A percentile compares a stretch with the other conserved stretches of the same genome.
phyloP scores from a whole-genome alignment of 2,329 filamentous ascomycete genomes.

The Neonectria punicea region DNA sequence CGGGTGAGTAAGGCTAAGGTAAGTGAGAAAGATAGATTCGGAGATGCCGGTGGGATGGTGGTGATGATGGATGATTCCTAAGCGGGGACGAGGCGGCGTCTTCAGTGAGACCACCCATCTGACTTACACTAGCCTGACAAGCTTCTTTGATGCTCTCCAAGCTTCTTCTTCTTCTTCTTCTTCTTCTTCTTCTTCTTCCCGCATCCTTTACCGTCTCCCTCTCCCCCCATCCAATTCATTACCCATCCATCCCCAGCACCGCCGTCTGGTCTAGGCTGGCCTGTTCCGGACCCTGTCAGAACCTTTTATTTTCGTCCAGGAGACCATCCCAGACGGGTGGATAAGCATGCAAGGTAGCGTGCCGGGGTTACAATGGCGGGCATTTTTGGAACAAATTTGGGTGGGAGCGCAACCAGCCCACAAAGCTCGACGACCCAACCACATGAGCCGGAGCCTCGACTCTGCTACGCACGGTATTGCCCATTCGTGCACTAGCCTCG shows the following conservation, averaged over 20 bases:
- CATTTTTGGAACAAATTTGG: slow-evolving; percentile 1
- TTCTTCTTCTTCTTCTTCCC: neutral
- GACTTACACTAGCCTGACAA: slow-evolving; percentile 4
- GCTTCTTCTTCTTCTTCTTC: neutral
- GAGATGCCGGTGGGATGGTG: slow-evolving; percentile 4
- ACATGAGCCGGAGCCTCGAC: neutral
- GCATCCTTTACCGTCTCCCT: neutral
- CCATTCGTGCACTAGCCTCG: neutral
- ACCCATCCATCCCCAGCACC: neutral
- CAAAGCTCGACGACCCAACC: neutral
- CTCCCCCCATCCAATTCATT: neutral
- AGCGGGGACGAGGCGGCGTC: neutral
- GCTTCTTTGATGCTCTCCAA: neutral
- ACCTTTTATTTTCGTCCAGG: neutral
- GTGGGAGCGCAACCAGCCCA: neutral
- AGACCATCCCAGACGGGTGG: slow-evolving; percentile 2
- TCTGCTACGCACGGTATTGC: neutral
- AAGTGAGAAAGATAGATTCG: neutral
- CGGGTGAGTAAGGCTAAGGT: neutral
- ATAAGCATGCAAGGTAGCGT: neutral
- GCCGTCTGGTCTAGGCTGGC: neutral
- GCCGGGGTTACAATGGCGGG: neutral
- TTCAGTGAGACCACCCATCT: neutral
- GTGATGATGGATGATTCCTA: slow-evolving; percentile 3
- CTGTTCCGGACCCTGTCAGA: slow-evolving; percentile 3